Evolutionary conservation across 305 asterid species (phyloP).

Genomic region (Rubia balearica): DNA sequence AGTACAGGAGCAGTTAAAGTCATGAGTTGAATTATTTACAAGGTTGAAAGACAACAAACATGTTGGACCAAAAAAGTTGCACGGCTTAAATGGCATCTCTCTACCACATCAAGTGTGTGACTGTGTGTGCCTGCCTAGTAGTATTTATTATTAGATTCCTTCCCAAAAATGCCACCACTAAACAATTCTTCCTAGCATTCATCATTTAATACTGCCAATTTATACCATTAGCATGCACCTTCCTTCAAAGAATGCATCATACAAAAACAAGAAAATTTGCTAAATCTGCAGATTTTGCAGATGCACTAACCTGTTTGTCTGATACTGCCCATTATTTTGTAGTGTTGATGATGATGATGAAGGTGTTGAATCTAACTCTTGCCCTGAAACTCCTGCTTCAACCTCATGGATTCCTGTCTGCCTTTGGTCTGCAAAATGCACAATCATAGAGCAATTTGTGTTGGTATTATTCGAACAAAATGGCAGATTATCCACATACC

Average conservation of each 20-base stretch:
- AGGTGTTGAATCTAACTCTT: constrained; percentile 24
- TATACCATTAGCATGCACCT: neutral
- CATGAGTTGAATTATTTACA: neutral
- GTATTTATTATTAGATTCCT: constrained; percentile 19
- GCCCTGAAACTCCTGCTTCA: constrained; percentile 7
- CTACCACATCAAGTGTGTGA: constrained; percentile 4
- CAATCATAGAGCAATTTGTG: constrained; percentile 8
- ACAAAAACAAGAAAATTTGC: constrained; percentile 4
- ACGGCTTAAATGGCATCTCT: neutral
- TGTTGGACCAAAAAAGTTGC: constrained; percentile 9
- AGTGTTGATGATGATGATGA: constrained; percentile 29
- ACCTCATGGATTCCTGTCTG: constrained; percentile 24
- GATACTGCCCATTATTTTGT: constrained; percentile 38
- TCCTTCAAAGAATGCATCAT: constrained; percentile 2
- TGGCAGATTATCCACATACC: too few species aligned
- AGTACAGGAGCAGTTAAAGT: neutral
- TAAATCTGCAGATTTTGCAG: constrained; percentile 13
- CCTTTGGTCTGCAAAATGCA: constrained; percentile 27
- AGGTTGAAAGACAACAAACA: constrained; percentile 13
- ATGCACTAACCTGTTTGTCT: constrained; percentile 24
- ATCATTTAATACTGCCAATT: constrained; percentile 18
- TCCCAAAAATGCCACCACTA: constrained; percentile 12
- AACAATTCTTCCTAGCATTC: constrained; percentile 17
- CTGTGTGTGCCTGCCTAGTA: constrained; percentile 7
- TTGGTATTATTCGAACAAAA: constrained; percentile 15